phyloP scores from a whole-genome alignment of 2,329 filamentous ascomycete species.

The Colletotrichum spinosum region DNA sequence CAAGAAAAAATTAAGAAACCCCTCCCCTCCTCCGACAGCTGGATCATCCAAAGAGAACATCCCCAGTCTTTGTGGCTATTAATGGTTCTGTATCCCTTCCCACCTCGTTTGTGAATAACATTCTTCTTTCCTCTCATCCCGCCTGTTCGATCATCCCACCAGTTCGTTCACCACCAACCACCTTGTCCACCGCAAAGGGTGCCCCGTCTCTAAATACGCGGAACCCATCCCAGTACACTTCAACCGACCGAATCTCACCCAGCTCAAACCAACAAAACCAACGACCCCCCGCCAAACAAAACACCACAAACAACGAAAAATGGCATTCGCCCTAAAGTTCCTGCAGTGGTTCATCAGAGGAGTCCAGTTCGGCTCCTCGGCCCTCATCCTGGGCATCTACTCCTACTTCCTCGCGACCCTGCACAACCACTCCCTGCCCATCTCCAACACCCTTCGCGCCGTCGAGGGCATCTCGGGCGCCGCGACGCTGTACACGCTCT shows the following conservation, averaged over 20 bases:
- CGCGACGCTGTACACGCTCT: conserved; percentile 78
- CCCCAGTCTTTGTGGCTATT: conserved; percentile 8
- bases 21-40: conserved; percentile 17
- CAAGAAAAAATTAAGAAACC: not conserved
- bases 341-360: conserved; percentile 78
- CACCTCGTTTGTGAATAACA: not conserved
- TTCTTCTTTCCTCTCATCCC: not conserved
- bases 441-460: conserved; percentile 75
- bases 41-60: not conserved
- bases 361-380: conserved; percentile 78
- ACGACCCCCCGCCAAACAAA: not conserved
- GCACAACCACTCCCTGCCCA: conserved; percentile 70
- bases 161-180: not conserved
- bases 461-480: conserved; percentile 83
- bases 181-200: not conserved
- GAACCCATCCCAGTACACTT: not conserved
- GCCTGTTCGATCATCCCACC: not conserved
- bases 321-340: conserved; percentile 68
- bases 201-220: not conserved
- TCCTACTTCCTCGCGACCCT: conserved; percentile 86
- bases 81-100: conserved; percentile 14
- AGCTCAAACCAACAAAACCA: not conserved
- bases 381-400: conserved; percentile 81
- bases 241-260: not conserved
- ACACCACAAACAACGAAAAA: not conserved